Percentiles rank a stretch among this genome's conserved stretches.
phyloP scores from a whole-genome alignment of 2,329 filamentous ascomycete species.

The Alternaria novae-zelandiae region DNA sequence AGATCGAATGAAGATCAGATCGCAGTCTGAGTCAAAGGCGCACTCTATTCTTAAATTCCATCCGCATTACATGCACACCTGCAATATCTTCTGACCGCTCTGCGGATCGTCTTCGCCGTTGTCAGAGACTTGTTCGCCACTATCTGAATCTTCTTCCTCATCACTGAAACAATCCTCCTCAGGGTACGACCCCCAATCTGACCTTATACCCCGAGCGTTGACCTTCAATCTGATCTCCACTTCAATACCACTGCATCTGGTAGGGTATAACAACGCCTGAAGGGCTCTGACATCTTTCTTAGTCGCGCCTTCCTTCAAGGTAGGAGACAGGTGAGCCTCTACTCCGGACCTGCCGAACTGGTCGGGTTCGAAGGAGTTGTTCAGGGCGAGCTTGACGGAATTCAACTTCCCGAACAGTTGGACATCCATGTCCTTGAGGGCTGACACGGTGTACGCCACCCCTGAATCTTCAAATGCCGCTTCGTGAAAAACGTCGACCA shows the following conservation, averaged over 20 bases:
- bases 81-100: too few species aligned
- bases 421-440: neutral
- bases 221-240: too few species aligned
- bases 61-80: neutral
- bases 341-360: neutral
- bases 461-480: neutral
- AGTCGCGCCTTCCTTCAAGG: neutral
- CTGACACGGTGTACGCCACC: neutral
- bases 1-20: too few species aligned
- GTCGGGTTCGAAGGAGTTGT: too few species aligned
- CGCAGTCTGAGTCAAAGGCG: too few species aligned
- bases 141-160: neutral
- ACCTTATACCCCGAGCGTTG: too few species aligned
- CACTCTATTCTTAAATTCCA: too few species aligned
- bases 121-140: neutral
- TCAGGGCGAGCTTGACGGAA: too few species aligned
- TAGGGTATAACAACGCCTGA: too few species aligned
- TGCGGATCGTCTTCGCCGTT: neutral
- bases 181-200: too few species aligned
- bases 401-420: neutral
- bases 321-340: neutral
- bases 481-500: neutral
- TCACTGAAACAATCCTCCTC: neutral
- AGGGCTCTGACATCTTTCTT: too few species aligned
- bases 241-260: neutral